Percentiles rank a stretch among this genome's conserved stretches.
phyloP scores from a whole-genome alignment of 768 basidiomycete genomes.

The Lanmaoa pseudosensibilis region DNA sequence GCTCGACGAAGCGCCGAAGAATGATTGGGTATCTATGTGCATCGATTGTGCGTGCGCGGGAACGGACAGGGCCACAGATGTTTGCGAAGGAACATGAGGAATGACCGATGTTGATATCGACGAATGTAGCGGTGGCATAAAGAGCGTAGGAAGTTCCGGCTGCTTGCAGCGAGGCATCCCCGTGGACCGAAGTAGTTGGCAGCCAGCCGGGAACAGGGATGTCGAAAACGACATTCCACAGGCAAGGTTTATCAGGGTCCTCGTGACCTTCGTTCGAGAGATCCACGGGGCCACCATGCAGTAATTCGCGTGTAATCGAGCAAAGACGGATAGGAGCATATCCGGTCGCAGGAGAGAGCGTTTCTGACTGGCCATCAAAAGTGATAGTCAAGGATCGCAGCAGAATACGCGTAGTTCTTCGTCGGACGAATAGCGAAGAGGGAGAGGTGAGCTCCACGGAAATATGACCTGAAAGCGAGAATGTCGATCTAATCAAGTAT shows the following conservation, averaged over 20 bases:
- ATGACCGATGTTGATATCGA: conserved; percentile 43
- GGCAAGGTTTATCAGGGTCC: conserved; percentile 50
- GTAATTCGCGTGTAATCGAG: conserved; percentile 61
- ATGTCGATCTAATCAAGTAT: conserved; percentile 59
- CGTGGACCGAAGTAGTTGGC: conserved; percentile 57
- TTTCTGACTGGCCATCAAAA: conserved; percentile 87
- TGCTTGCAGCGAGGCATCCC: conserved; percentile 40
- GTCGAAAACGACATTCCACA: conserved; percentile 80
- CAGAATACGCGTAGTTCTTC: conserved; percentile 48
- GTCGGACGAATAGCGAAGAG: conserved; percentile 53
- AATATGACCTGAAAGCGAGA: conserved; percentile 85
- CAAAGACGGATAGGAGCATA: conserved; percentile 73
- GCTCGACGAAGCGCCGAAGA: conserved; percentile 54
- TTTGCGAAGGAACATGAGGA: conserved; percentile 48
- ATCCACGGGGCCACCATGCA: conserved; percentile 48
- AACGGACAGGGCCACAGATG: conserved; percentile 58
- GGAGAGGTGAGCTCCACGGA: conserved; percentile 61
- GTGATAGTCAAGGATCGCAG: conserved; percentile 71
- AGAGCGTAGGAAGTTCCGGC: conserved; percentile 66
- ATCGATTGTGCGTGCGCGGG: conserved; percentile 41
- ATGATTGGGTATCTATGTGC: conserved; percentile 43
- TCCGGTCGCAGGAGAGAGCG: conserved; percentile 59
- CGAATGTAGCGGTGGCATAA: conserved; percentile 63
- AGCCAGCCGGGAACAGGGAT: conserved; percentile 90
- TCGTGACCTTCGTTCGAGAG: conserved; percentile 66